Base-by-base conservation (phyloP, 768 basidiomycete genomes). In the Amylocystis lapponica region DNA sequence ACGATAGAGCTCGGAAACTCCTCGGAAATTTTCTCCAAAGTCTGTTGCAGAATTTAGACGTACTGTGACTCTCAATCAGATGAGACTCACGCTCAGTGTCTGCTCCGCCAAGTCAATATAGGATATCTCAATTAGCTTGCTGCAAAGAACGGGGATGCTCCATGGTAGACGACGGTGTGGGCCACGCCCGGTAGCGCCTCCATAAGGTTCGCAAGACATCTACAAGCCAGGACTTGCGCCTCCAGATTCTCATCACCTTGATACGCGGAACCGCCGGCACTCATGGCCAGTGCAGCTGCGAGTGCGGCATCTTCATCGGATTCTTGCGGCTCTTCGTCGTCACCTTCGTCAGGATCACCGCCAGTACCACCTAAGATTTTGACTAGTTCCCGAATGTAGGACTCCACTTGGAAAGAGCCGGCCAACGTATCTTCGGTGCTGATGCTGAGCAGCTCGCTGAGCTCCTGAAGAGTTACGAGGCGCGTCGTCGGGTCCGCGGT, bases 101-200 rank as follows among this genome's bases (percentile, higher is more conserved):
- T 99, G 96, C 61, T 98, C 96, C 11, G 96, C 96, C 35, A 99
- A 74, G 64, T 99, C 96, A 53, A 99, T 98, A 60, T 94, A 96
- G 19, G 90, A 89, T 45, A 99, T 99, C 66, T 96, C 91, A 61
- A 91, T 81, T 48, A 99, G 69, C 64, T 99, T 98, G 76, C 87
- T 87, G 77, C 95, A 98, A 36, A 99, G 75, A 25, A 95, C 92
- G 14, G 93, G 93, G 45, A 99, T 94, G 14, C 96, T n/a, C 95
- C 95, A 56, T 95, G 89, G 62, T 96, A 90, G 29, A 98, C 95
- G 54, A 99, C 84, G 34, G 91, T 93, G 59, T 97, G 93, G n/a
- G 92, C 91, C 31, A 92, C 86, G 20, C 94, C 93, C 14, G 96
- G 96, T 17, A 98, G 74, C n/a, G 93, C 95, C 64, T 98, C 96